Base-by-base conservation (phyloP, 2,329 filamentous ascomycete species). In the Cladosporium colombiae region DNA sequence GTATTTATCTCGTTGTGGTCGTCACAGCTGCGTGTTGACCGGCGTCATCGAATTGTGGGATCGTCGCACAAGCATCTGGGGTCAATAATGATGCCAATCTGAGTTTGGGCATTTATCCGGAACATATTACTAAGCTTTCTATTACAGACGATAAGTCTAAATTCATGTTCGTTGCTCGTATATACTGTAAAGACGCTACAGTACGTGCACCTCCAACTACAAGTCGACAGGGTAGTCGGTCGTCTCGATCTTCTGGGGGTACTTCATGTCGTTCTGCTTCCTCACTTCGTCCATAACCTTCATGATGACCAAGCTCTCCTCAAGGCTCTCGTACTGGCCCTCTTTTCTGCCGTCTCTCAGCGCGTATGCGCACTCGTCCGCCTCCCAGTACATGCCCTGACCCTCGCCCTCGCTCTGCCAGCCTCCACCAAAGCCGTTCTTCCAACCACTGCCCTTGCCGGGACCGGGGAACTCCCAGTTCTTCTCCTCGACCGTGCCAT, bases 371-470 rank as follows among this genome's bases (percentile, higher is more conserved):
- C 87, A 89, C 81, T 92, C 91, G 76, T 93, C 91, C 1, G 91
- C 91, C 77, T 93, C 90, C 89, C 89, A 94, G 80, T 92, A 95
- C 91, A 96, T 95, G 59, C 92, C 92, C 69, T 92, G 89, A 13
- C 91, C 92, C 71, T 82, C 79, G 16, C 82, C 84, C 31, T 87
- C 86, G 66, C 85, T 80, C 35, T 81, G 75, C 63, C 71, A 74
- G 29, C 68, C 68, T 49, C 74, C 77, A 18, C 78, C 79, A 65
- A 83, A 83, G 33, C 81, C 81, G 65, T 83, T 83, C 71, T 77
- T 75, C 79, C 80, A 83, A 7, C 78, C 79, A 59, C 77, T 80
- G 27, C 79, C 80, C 69, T 78, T 77, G n/a, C 80, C 81, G 8
- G 81, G 81, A 5, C 81, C 81, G 1, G 81, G 81, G 61, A 79